Evolutionary conservation across 306 rosid genomes (phyloP).

Genomic region (Cajanus cajan): DNA sequence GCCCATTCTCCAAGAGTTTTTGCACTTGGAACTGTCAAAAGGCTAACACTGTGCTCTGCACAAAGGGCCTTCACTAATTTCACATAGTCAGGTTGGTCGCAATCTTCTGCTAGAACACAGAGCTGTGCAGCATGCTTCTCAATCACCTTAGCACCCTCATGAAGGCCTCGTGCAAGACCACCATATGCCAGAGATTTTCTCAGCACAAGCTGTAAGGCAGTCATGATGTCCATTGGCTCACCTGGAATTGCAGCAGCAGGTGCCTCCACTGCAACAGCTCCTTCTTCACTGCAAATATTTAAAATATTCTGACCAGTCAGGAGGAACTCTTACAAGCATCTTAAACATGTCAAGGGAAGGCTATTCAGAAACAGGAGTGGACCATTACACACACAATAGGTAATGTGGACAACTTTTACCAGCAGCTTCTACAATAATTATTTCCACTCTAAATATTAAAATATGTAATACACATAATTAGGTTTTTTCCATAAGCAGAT

Average conservation of each 20-base stretch:
- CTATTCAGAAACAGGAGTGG: not conserved
- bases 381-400: not conserved
- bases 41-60: slow-evolving; percentile 68
- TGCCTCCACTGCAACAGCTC: slow-evolving; percentile 22
- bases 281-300: slow-evolving; percentile 31
- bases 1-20: slow-evolving; percentile 93
- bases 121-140: slow-evolving; percentile 88
- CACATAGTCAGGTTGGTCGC: slow-evolving; percentile 78
- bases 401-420: not conserved
- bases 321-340: not conserved
- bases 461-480: not conserved
- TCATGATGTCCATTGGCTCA: slow-evolving; percentile 48
- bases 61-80: slow-evolving; percentile 82
- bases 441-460: not conserved
- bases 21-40: slow-evolving; percentile 75
- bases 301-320: not conserved
- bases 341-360: not conserved
- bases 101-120: slow-evolving; percentile 79
- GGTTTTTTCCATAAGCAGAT: not conserved
- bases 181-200: slow-evolving; percentile 80
- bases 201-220: slow-evolving; percentile 77
- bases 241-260: slow-evolving; percentile 30
- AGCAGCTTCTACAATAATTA: not conserved
- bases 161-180: slow-evolving; percentile 76
- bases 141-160: slow-evolving; percentile 73